Evolutionary conservation across 495 filamentous ascomycete species (phyloP).

Genomic region (Elasticomyces elasticus): DNA sequence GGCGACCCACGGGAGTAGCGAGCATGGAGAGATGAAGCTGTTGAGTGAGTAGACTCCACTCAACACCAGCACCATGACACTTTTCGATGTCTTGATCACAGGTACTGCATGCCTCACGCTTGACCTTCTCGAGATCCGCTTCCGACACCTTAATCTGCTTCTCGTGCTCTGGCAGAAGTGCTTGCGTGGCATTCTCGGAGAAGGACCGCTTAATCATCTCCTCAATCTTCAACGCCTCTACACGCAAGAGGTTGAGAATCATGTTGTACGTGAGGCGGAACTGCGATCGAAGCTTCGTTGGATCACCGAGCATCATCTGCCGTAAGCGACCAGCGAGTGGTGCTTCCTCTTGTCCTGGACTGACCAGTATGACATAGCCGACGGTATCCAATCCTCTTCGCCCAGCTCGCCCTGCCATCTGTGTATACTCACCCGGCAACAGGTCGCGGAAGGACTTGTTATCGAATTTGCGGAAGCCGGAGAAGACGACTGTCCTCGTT

Average conservation of each 20-base stretch:
- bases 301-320: conserved; percentile 92
- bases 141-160: conserved; percentile 88
- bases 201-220: conserved; percentile 99
- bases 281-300: conserved; percentile 88
- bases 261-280: conserved; percentile 98
- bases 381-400: conserved; percentile 85
- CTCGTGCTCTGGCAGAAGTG: conserved; percentile 87
- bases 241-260: conserved; percentile 91
- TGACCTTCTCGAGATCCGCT: conserved; percentile 79
- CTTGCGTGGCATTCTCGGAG: conserved; percentile 97
- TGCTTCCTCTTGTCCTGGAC: conserved; percentile 72
- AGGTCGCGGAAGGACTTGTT: conserved; percentile 84
- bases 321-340: conserved; percentile 70
- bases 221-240: conserved; percentile 96
- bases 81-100: conserved; percentile 70
- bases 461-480: conserved; percentile 92
- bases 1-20: conserved; percentile 64
- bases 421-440: conserved; percentile 90
- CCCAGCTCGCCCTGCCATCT: conserved; percentile 94
- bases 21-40: conserved; percentile 65
- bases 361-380: conserved; percentile 87
- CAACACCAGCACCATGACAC: conserved; percentile 72
- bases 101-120: conserved; percentile 69
- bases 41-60: conserved; percentile 59
- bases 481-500: conserved; percentile 94